Conservation (phyloP, 495 filamentous ascomycete genomes). For the Haplographium delicatum region DNA sequence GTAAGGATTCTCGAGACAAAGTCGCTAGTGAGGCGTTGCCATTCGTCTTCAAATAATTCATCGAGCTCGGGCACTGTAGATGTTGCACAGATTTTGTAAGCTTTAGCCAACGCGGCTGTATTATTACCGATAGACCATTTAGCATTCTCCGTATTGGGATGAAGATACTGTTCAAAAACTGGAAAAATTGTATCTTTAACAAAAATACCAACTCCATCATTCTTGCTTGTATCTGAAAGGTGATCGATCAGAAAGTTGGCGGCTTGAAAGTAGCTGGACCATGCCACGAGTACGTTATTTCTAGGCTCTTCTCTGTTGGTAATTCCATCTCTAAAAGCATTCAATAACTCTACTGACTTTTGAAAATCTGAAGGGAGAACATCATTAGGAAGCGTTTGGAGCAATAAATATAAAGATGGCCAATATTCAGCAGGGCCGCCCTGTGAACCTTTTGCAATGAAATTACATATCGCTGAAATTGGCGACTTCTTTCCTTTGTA, state of each 20-base stretch:
- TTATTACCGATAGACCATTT: slow-evolving; percentile 37
- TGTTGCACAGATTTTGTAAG: slow-evolving; percentile 13
- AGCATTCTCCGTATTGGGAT: slow-evolving; percentile 34
- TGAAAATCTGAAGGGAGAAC: slow-evolving; percentile 45
- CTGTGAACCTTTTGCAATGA: slow-evolving; percentile 82
- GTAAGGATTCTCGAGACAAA: slow-evolving; percentile 51
- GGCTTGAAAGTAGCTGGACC: slow-evolving; percentile 64
- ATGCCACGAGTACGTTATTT: slow-evolving; percentile 59
- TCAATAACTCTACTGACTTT: slow-evolving; percentile 49
- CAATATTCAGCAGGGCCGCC: slow-evolving; percentile 65
- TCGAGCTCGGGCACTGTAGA: slow-evolving; percentile 10
- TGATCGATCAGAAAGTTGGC: slow-evolving; percentile 41
- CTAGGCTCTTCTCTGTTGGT: slow-evolving; percentile 66
- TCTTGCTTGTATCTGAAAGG: slow-evolving; percentile 25
- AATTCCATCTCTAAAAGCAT: slow-evolving; percentile 63
- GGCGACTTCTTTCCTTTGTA: slow-evolving; percentile 61
- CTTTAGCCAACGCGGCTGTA: slow-evolving; percentile 6
- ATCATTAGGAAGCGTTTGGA: slow-evolving; percentile 52
- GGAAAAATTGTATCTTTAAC: slow-evolving; percentile 48
- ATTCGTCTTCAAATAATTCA: slow-evolving; percentile 19
- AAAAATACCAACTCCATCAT: slow-evolving; percentile 36
- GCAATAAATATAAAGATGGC: slow-evolving; percentile 50
- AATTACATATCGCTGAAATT: slow-evolving; percentile 57
- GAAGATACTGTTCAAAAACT: slow-evolving; percentile 53
- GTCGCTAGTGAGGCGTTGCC: slow-evolving; percentile 11